Evolutionary conservation across 306 rosid genomes (phyloP), one percentile per base, ranked within the genome.

Genomic region (Sicyos baderoa): DNA sequence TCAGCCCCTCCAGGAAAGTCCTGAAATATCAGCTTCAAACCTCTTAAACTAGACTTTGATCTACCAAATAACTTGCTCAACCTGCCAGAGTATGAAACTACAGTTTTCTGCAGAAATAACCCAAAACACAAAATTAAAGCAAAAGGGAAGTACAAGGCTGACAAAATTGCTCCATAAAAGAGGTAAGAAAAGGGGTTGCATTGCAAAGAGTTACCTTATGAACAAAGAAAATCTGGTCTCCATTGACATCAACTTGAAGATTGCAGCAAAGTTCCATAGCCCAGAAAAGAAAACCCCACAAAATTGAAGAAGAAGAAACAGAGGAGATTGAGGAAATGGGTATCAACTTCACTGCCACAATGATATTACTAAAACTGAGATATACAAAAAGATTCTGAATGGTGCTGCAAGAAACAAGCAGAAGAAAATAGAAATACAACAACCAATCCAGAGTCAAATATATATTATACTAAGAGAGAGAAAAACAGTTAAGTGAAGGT

Each of bases 1-100:
- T 86, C 88, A 6, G 94, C 87, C 15, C 97, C 97, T 21, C 99
- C 97, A 5, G 99, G 99, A 79, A 93, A 93, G 80, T 90, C 96
- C 23, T 93, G 90, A 78, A 90, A 85, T 73, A 93, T 86, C 21
- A 93, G 80, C 86, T 86, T 93, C 48, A 85, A 86, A 76, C 79
- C 85, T 47, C 80, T 70, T 2, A 72, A 68, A 70, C 55, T 54
- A 68, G 77, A 82, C 75, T 78, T 81, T 22, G 91, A 82, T 81
- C 80, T 88, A 61, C 90, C 91, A 75, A 93, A 89, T 59, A 93
- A 52, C 70, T 77, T 90, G 57, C 85, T 80, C 70, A 93, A 76
- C 74, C 79, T 90, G 21, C 87, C 85, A 0, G 90, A 90, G 72
- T 90, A 88, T 5, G 73, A 82, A 73, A 84, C 83, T 76, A 90